phyloP scores from a whole-genome alignment of 805 yeast species.

The Nakazawaea siamensis region DNA sequence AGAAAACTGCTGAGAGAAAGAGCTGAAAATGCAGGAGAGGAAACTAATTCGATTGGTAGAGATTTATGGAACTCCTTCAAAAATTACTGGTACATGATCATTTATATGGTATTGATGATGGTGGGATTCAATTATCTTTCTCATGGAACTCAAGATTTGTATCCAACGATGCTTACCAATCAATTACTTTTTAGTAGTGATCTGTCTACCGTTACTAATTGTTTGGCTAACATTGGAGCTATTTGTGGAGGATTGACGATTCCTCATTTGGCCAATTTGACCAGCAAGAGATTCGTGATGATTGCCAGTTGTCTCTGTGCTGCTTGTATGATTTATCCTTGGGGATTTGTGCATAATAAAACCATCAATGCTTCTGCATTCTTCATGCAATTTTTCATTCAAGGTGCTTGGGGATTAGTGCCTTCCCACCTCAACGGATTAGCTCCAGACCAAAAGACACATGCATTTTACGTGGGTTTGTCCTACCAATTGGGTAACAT shows the following conservation, averaged over 20 bases:
- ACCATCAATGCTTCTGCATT: constrained; percentile 52
- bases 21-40: constrained; percentile 20
- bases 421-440: constrained; percentile 56
- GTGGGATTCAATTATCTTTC: constrained; percentile 55
- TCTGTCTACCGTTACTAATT: constrained; percentile 44
- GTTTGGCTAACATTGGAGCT: constrained; percentile 53
- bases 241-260: constrained; percentile 44
- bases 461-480: constrained; percentile 51
- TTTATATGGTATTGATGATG: constrained; percentile 51
- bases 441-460: constrained; percentile 50
- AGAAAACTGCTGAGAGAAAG: constrained; percentile 25
- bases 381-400: constrained; percentile 54
- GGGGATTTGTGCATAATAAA: constrained; percentile 38
- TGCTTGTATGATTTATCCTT: constrained; percentile 56
- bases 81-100: constrained; percentile 49
- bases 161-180: constrained; percentile 42
- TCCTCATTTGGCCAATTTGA: constrained; percentile 45
- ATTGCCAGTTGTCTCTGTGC: constrained; percentile 44
- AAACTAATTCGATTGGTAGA: constrained; percentile 24
- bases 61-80: constrained; percentile 26
- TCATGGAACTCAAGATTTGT: constrained; percentile 58
- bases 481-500: constrained; percentile 64
- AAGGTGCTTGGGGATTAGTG: constrained; percentile 64
- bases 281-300: constrained; percentile 47
- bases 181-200: constrained; percentile 34